Evolutionary conservation across 257 asterid genomes (phyloP).

Genomic region (Euphrasia confusa): DNA sequence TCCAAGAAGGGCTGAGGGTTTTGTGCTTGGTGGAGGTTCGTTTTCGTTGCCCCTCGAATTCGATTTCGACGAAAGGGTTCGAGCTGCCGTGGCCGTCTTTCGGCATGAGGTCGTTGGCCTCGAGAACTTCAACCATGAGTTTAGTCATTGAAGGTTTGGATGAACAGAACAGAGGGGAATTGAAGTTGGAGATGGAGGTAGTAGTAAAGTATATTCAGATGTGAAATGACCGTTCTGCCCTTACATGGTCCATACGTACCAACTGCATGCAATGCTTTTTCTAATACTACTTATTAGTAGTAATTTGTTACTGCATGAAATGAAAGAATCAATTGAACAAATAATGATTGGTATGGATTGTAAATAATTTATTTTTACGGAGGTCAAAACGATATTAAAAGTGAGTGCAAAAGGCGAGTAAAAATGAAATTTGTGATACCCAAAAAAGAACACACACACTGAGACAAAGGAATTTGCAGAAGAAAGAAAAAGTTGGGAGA

Average conservation of each 20-base stretch:
- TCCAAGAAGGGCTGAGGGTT: slow-evolving; percentile 83
- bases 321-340: too few species aligned
- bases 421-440: not conserved
- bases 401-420: not conserved
- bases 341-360: too few species aligned
- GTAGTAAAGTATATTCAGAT: too few species aligned
- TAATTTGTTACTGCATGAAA: not conserved
- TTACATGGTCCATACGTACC: too few species aligned
- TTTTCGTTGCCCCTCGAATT: slow-evolving; percentile 59
- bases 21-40: slow-evolving; percentile 54
- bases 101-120: slow-evolving; percentile 83
- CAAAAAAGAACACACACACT: not conserved
- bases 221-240: too few species aligned
- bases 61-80: slow-evolving; percentile 71
- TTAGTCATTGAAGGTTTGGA: slow-evolving; percentile 36
- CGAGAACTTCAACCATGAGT: slow-evolving; percentile 64
- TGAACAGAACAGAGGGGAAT: slow-evolving; percentile 14
- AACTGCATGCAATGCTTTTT: not conserved
- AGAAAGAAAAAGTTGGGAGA: not conserved
- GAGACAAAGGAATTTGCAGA: not conserved
- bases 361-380: not conserved
- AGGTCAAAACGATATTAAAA: not conserved
- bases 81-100: slow-evolving; percentile 89
- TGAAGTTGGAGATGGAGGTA: slow-evolving; percentile 13
- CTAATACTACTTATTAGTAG: not conserved